These are phyloP conservation scores for Prunus padus DNA, from an alignment of 306 rosid species.

Conservation along the genomic window DNA sequence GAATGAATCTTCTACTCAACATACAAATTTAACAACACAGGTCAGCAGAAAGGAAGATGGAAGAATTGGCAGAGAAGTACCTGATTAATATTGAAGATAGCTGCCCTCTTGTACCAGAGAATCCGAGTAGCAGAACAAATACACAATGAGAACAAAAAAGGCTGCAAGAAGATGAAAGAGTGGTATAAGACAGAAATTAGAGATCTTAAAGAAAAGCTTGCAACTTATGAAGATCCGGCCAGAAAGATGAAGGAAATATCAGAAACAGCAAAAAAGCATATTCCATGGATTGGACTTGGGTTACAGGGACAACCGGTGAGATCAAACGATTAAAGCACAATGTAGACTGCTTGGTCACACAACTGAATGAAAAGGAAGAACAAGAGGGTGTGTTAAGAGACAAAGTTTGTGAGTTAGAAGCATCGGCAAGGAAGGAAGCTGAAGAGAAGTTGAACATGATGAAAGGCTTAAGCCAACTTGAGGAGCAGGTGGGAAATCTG, in stretches of 20 bases:
- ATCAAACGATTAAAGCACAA: slow-evolving; percentile 31
- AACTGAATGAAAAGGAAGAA: slow-evolving; percentile 49
- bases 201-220: slow-evolving; percentile 37
- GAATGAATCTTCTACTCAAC: slow-evolving; percentile 38
- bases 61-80: slow-evolving; percentile 50
- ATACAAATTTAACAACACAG: slow-evolving; percentile 26
- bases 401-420: slow-evolving; percentile 61
- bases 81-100: slow-evolving; percentile 51
- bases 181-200: slow-evolving; percentile 47
- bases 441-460: slow-evolving; percentile 57
- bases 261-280: slow-evolving; percentile 11
- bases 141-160: slow-evolving; percentile 54
- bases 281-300: slow-evolving; percentile 32
- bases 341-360: slow-evolving; percentile 20
- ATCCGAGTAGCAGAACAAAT: slow-evolving; percentile 69
- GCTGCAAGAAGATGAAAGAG: slow-evolving; percentile 31
- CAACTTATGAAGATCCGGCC: slow-evolving; percentile 31
- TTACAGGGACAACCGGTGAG: slow-evolving; percentile 33
- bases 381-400: slow-evolving; percentile 44
- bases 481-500: slow-evolving; percentile 49
- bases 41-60: slow-evolving; percentile 53
- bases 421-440: slow-evolving; percentile 49
- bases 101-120: slow-evolving; percentile 49
- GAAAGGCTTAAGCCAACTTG: slow-evolving; percentile 43
- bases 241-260: slow-evolving; percentile 18